These are phyloP conservation scores for Cucumis cinereus DNA, from an alignment of 306 rosid genomes.

Conservation along the genomic window DNA sequence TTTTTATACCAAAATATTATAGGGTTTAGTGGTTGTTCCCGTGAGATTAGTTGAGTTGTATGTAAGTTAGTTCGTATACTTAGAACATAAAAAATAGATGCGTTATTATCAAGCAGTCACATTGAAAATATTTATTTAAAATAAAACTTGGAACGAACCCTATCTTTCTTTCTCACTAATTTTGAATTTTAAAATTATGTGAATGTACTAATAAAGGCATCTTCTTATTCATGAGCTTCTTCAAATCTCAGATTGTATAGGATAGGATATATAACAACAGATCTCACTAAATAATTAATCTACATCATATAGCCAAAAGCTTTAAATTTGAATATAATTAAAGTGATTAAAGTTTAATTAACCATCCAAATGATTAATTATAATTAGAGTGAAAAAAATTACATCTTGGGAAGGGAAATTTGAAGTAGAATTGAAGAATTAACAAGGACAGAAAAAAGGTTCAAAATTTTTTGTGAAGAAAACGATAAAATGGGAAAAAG, in stretches of 20 bases:
- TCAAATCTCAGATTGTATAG: conserved; percentile 1
- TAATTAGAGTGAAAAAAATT: background rate
- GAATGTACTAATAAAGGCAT: background rate
- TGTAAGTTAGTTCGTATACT: too few species aligned
- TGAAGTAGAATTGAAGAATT: background rate
- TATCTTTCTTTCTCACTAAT: background rate
- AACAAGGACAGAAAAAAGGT: background rate
- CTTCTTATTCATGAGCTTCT: background rate
- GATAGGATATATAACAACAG: background rate
- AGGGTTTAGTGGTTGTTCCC: too few species aligned
- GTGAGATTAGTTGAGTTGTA: too few species aligned
- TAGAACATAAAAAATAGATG: too few species aligned
- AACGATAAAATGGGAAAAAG: background rate
- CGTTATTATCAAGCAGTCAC: too few species aligned
- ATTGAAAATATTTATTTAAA: too few species aligned
- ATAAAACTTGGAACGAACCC: background rate
- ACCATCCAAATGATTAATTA: background rate
- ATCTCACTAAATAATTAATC: background rate
- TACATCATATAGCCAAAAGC: background rate
- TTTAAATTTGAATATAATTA: too few species aligned
- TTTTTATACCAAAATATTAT: too few species aligned
- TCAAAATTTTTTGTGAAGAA: background rate
- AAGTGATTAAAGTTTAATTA: background rate
- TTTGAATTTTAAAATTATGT: background rate
- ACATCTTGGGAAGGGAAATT: background rate